Base-by-base conservation (phyloP, 23 red algal genomes). In the Pyropia haitanensis region DNA sequence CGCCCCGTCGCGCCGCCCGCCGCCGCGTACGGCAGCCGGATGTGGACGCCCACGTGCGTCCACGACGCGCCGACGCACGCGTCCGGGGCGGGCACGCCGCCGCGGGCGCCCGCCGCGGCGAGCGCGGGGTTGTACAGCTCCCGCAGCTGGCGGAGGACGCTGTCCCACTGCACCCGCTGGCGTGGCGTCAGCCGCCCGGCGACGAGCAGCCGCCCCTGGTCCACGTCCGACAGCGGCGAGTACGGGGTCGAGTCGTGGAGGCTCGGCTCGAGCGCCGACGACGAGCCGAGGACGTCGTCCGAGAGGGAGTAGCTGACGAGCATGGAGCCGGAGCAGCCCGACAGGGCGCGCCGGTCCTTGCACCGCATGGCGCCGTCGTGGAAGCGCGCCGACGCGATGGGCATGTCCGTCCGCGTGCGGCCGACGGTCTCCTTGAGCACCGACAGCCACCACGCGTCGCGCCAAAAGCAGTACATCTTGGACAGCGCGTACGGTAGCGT, bases 401-500 rank as follows among this genome's bases (percentile, higher is more conserved):
- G 34, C 15, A 62, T 12, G 39, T 46, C 39, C 39, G 39, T 46
- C 39, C 39, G 39, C 39, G 39, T 46, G 39, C 39, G 39, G 39
- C 67, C 79, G 44, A 48, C 22, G 27, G 28, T 72, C 57, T 28
- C 18, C 3, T 63, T 63, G 60, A 83, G 54, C 27, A 65, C 66
- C 2, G 67, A 66, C 19, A 83, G 14, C 79, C 79, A 83, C 79
- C 79, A 73, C 14, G 57, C 79, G 27, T 83, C 79, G 21, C 67
- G 68, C 79, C 79, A 73, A 51, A 83, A 73, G 52, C 79, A 73
- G 17, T 83, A 73, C 56, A 58, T 73, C 67, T 83, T 83, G 22
- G 79, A 58, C 21, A 53, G 29, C 25, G 60, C 18, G 21, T 56
- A 19, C 23, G 27, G 26, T 27, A 54, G 46, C 2, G 44, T 70